These are phyloP conservation scores for Fomitopsis pulvina DNA, from an alignment of 768 basidiomycete species.

Conservation along the genomic window DNA sequence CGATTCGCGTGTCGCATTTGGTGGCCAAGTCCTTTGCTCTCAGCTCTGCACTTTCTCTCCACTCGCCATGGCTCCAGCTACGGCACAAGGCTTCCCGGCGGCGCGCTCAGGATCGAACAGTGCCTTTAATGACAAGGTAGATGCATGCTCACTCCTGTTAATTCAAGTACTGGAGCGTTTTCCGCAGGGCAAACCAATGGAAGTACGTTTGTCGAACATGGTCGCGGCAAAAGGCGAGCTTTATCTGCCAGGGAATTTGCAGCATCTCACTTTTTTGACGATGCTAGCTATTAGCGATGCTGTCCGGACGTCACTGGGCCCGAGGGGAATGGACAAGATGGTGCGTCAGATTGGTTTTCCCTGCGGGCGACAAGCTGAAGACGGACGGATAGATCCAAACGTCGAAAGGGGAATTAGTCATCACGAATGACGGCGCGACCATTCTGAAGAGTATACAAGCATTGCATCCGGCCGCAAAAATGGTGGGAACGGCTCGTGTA, in stretches of 20 bases:
- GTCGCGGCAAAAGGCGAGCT: conserved; percentile 89
- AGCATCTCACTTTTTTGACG: conserved; percentile 1
- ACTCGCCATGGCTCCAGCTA: conserved; percentile 20
- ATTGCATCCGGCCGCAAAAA: conserved; percentile 95
- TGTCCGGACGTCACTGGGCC: conserved; percentile 92
- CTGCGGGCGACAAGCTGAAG: not conserved
- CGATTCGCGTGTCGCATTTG: not conserved
- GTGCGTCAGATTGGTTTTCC: conserved; percentile 32
- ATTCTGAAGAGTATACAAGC: conserved; percentile 95
- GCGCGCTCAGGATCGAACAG: conserved; percentile 18
- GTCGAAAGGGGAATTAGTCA: conserved; percentile 90
- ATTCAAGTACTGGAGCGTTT: not conserved
- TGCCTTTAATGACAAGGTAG: conserved; percentile 83
- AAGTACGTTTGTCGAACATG: conserved; percentile 95
- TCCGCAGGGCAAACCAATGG: conserved; percentile 91
- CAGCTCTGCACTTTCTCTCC: not conserved
- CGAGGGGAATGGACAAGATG: conserved; percentile 99
- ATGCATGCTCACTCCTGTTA: too few species aligned
- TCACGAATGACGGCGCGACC: conserved; percentile 98
- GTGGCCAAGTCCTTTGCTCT: not conserved
- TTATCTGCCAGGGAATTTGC: conserved; percentile 3
- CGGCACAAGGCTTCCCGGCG: conserved; percentile 5
- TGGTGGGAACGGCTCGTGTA: conserved; percentile 45
- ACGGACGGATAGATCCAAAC: conserved; percentile 77
- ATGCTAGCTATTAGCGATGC: conserved; percentile 91